Percentiles rank a stretch among this genome's conserved stretches.
Evolutionary conservation across 441 rosid genomes (phyloP).

Genomic region (Pelargonium fulgidum): DNA sequence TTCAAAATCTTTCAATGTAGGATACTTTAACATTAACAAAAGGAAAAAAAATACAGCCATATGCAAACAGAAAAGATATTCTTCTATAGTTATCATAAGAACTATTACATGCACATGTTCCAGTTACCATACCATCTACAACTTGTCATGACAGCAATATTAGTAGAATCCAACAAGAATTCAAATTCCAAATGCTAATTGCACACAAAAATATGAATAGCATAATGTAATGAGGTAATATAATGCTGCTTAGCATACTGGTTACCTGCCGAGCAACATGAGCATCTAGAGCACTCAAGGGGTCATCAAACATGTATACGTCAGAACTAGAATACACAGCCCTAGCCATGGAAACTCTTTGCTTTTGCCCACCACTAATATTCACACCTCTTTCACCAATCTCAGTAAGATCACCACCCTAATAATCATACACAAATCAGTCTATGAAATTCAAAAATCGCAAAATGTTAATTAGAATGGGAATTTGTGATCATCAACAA

Average conservation of each 20-base stretch:
- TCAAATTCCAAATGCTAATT: slow-evolving; percentile 1
- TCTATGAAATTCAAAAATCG: slow-evolving; percentile 17
- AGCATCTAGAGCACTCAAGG: slow-evolving; percentile 93
- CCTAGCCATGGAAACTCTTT: slow-evolving; percentile 96
- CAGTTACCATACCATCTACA: neutral
- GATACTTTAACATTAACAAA: neutral
- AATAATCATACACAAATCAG: slow-evolving; percentile 23
- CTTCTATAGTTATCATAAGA: neutral
- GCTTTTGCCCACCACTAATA: slow-evolving; percentile 96
- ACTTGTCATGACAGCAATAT: neutral
- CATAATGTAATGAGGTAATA: neutral
- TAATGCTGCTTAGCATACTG: neutral
- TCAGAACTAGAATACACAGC: slow-evolving; percentile 85
- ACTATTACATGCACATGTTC: neutral
- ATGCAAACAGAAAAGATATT: neutral
- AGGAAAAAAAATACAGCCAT: neutral
- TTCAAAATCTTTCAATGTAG: too few relatives aligned
- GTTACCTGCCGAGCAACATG: slow-evolving; percentile 89
- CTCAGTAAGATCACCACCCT: slow-evolving; percentile 97
- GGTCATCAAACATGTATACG: slow-evolving; percentile 82
- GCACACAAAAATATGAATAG: neutral
- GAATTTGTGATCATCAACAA: slow-evolving; percentile 16
- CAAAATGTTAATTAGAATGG: slow-evolving; percentile 8
- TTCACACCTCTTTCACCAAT: slow-evolving; percentile 96
- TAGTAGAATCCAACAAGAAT: slow-evolving; percentile 11